Evolutionary conservation across 441 rosid species (phyloP).

Genomic region (Euphorbia schlechtendalii): DNA sequence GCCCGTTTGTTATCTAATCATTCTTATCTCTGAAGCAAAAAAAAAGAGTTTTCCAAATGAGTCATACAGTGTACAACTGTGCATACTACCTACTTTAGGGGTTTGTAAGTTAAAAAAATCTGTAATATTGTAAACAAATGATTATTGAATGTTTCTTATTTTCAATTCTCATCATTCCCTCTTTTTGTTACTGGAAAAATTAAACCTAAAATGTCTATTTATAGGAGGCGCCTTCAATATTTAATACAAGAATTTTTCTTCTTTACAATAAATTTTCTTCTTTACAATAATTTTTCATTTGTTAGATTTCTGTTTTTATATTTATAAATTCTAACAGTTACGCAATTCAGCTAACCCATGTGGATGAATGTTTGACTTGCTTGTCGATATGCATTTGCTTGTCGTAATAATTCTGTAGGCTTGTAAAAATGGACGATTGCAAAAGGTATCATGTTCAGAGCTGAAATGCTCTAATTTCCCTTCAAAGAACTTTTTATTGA

Average conservation of each 20-base stretch:
- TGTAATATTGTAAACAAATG: not conserved
- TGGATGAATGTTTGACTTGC: not conserved
- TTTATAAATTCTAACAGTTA: not conserved
- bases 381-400: not conserved
- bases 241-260: not conserved
- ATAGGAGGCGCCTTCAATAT: not conserved
- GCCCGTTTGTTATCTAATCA: conserved; percentile 3
- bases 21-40: conserved; percentile 22
- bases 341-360: not conserved
- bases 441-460: conserved; percentile 17
- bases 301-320: not conserved
- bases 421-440: conserved; percentile 33
- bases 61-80: not conserved
- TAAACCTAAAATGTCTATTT: not conserved
- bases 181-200: not conserved
- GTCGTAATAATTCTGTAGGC: conserved; percentile 37
- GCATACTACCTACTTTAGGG: no score
- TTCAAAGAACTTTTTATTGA: not conserved
- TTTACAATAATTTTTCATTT: not conserved
- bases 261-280: not conserved
- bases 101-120: conserved; percentile 10
- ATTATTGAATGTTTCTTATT: not conserved
- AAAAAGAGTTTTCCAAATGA: not conserved
- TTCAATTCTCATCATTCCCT: not conserved
- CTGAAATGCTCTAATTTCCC: conserved; percentile 24